phyloP scores from a whole-genome alignment of 257 asterid genomes.

The Salvia rosmarinus region DNA sequence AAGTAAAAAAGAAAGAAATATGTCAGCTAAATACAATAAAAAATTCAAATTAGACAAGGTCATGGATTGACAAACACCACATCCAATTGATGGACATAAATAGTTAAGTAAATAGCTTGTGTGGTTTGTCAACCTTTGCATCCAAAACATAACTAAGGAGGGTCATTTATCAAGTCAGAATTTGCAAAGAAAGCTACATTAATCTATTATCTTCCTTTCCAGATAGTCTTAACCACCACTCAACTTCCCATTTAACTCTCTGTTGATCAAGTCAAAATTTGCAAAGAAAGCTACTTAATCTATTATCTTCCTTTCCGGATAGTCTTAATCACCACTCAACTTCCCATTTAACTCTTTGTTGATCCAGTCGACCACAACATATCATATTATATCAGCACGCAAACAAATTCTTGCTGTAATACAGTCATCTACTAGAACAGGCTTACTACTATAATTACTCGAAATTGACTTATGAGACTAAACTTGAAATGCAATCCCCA shows the following conservation, averaged over 20 bases:
- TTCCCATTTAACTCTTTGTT: too few species aligned
- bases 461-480: constrained; percentile 26
- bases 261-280: too few species aligned
- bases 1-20: neutral
- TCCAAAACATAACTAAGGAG: constrained; percentile 30
- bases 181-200: constrained; percentile 33
- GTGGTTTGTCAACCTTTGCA: constrained; percentile 4
- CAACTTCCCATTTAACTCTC: constrained; percentile 9
- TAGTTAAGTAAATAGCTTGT: neutral
- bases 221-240: constrained; percentile 5
- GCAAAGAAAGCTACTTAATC: too few species aligned
- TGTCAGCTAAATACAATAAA: constrained; percentile 20
- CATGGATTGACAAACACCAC: constrained; percentile 27
- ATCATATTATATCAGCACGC: constrained; percentile 22
- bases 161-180: constrained; percentile 40
- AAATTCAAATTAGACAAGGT: constrained; percentile 29
- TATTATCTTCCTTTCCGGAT: too few species aligned
- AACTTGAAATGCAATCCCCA: neutral
- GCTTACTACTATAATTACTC: constrained; percentile 3
- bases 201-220: constrained; percentile 20
- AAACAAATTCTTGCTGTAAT: constrained; percentile 21
- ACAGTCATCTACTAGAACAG: neutral
- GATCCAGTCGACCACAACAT: neutral
- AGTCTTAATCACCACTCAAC: too few species aligned
- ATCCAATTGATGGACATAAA: constrained; percentile 9